Conservation (phyloP, 2,329 filamentous ascomycete species). For the Botrytis galanthina region DNA sequence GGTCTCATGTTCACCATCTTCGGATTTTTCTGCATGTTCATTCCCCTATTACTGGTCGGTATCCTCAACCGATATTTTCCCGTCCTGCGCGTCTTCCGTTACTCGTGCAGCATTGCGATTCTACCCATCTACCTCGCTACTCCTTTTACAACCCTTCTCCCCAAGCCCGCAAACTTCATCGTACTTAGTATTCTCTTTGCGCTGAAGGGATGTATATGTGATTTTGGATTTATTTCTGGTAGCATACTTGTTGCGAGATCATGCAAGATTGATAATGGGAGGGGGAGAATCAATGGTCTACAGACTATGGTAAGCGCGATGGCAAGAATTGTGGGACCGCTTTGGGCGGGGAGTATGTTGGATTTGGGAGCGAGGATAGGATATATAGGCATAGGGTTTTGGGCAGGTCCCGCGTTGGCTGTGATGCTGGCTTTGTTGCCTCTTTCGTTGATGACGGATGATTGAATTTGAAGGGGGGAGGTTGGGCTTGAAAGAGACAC, state of each 20-base stretch:
- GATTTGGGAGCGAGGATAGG: neutral
- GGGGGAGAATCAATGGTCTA: slow-evolving; percentile 8
- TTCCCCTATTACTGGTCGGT: neutral
- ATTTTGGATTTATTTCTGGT: neutral
- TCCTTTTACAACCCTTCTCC: slow-evolving; percentile 12
- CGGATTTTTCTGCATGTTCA: slow-evolving; percentile 3
- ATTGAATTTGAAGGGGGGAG: neutral
- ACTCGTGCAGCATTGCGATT: neutral
- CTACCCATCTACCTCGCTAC: slow-evolving; percentile 8
- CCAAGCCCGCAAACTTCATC: neutral
- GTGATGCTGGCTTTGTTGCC: neutral
- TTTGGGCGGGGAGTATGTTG: neutral
- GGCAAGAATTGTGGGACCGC: slow-evolving; percentile 9
- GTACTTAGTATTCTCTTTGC: slow-evolving; percentile 2
- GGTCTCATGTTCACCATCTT: slow-evolving; percentile 16
- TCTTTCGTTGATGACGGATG: slow-evolving; percentile 11
- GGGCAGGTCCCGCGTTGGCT: neutral
- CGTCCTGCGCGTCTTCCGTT: neutral
- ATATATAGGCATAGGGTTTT: slow-evolving; percentile 3
- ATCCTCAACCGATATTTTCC: neutral
- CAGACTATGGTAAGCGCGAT: neutral
- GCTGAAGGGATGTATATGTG: neutral
- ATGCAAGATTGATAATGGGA: neutral
- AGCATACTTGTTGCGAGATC: slow-evolving; percentile 7
- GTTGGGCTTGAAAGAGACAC: neutral